Evolutionary conservation across 345 rosid species (phyloP).

Genomic region (Eucalyptus viminalis): DNA sequence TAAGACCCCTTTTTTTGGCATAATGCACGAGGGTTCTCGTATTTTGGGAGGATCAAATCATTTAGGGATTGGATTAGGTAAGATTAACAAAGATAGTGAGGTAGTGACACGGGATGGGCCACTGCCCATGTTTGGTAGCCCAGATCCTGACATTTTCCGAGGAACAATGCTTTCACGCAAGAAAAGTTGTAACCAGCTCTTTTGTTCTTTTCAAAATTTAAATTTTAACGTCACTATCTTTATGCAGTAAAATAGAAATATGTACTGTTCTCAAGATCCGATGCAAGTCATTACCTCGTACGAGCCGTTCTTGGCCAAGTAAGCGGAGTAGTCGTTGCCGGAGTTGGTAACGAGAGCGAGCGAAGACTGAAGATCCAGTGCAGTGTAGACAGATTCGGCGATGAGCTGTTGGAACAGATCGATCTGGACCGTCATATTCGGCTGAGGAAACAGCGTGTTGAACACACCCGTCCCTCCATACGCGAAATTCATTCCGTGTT

Average conservation of each 20-base stretch:
- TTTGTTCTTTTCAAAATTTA: neutral
- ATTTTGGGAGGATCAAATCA: neutral
- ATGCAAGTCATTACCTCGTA: conserved; percentile 9
- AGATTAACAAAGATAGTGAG: neutral
- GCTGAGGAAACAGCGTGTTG: conserved; percentile 18
- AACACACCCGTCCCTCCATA: conserved; percentile 83
- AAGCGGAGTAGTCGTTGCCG: conserved; percentile 68
- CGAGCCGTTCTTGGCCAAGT: conserved; percentile 23
- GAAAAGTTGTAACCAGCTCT: neutral
- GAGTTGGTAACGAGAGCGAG: conserved; percentile 45
- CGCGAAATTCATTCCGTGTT: conserved; percentile 68
- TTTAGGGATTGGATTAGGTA: neutral
- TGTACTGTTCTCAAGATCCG: neutral
- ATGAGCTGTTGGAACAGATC: conserved; percentile 30
- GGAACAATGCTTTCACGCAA: neutral
- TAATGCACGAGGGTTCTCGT: neutral
- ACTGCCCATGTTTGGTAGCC: neutral
- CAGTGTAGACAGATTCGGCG: conserved; percentile 11
- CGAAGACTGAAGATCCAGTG: conserved; percentile 19
- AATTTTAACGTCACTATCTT: neutral
- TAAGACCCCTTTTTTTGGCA: neutral
- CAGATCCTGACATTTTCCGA: neutral
- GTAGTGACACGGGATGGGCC: neutral
- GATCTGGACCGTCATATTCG: conserved; percentile 76
- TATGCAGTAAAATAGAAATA: neutral